These are phyloP conservation scores for Colletotrichum coccodes DNA, from an alignment of 2,329 filamentous ascomycete species.

Conservation along the genomic window DNA sequence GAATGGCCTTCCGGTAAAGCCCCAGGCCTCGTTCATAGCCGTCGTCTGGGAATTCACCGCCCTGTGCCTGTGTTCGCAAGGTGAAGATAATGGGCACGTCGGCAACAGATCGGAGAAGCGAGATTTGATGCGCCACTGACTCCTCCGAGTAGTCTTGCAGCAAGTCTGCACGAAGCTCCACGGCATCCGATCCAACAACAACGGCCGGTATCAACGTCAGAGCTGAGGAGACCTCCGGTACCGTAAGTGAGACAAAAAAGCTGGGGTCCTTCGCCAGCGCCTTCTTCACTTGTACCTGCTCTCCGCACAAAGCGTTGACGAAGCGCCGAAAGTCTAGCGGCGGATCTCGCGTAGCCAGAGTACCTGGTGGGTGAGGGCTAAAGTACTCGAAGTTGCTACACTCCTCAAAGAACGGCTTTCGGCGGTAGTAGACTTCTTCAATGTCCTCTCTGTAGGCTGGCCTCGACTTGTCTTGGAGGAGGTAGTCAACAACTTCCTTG, in stretches of 20 bases:
- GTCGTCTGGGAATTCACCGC: slow-evolving; percentile 86
- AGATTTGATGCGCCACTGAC: slow-evolving; percentile 84
- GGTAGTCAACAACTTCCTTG: slow-evolving; percentile 86
- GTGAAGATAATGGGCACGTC: slow-evolving; percentile 92
- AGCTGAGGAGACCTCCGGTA: slow-evolving; percentile 76
- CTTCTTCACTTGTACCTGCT: slow-evolving; percentile 19
- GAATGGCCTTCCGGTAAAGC: slow-evolving; percentile 82
- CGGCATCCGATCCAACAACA: slow-evolving; percentile 87
- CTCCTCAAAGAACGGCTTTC: slow-evolving; percentile 88
- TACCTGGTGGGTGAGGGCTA: slow-evolving; percentile 69
- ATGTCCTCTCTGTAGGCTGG: slow-evolving; percentile 95
- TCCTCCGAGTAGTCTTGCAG: slow-evolving; percentile 80
- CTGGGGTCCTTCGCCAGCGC: slow-evolving; percentile 70
- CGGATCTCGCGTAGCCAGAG: slow-evolving; percentile 17
- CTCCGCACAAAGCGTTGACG: slow-evolving; percentile 55
- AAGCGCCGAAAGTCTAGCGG: slow-evolving; percentile 76
- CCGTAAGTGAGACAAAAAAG: slow-evolving; percentile 92
- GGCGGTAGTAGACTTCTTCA: slow-evolving; percentile 87
- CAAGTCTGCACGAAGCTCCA: slow-evolving; percentile 93
- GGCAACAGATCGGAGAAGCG: slow-evolving; percentile 77
- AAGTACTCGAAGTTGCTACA: slow-evolving; percentile 97
- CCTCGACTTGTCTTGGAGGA: slow-evolving; percentile 87
- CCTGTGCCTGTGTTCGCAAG: slow-evolving; percentile 85
- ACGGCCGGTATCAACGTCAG: slow-evolving; percentile 75
- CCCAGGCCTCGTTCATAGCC: slow-evolving; percentile 75